Evolutionary conservation across 2,329 filamentous ascomycete species (phyloP), one percentile per base, ranked within the genome.

Genomic region (Cryphonectria parasitica): DNA sequence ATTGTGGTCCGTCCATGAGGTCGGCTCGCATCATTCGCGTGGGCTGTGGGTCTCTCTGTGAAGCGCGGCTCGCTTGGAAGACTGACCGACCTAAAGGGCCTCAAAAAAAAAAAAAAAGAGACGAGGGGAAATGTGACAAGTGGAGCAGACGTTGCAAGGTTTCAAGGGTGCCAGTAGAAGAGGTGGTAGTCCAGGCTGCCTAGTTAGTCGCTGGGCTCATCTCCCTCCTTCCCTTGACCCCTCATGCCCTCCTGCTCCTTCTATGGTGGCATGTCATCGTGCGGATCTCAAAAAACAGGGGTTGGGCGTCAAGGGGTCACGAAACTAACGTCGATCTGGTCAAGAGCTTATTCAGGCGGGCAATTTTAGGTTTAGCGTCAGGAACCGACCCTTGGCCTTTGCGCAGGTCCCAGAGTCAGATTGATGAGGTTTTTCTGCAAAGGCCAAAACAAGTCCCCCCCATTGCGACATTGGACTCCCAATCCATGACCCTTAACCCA

Each of bases 321-420:
- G 34, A 11, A 8, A 31, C 58, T 61, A 64, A 31, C 8, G 41
- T 22, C n/a, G 28, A 49, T 64, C 39, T 17, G 43, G 39, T 49
- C 39, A 64, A 45, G 63, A 64, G 63, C 41, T 64, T 52, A 64
- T 64, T 49, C 41, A 19, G 25, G 19, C 13, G 63, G 19, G 63
- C 43, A 28, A 17, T 8, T 64, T 52, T 64, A 31, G 43, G 63
- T 64, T 64, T 64, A 64, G 63, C 43, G 41, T 15, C 63, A 64
- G 63, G 63, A 17, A 64, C 63, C 63, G 25, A 22, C 19, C 15
- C 17, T 11, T 22, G 39, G 36, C 39, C 22, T 39, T 63, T 64
- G 61, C 41, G 63, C 63, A 64, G 63, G 63, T 64, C 63, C 63
- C 41, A 45, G n/a, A 63, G 13, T n/a, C 41, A 28, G 5, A 25